phyloP scores from a whole-genome alignment of 225 moss, liverwort and hornwort genomes.

The Antitrichia curtipendula region DNA sequence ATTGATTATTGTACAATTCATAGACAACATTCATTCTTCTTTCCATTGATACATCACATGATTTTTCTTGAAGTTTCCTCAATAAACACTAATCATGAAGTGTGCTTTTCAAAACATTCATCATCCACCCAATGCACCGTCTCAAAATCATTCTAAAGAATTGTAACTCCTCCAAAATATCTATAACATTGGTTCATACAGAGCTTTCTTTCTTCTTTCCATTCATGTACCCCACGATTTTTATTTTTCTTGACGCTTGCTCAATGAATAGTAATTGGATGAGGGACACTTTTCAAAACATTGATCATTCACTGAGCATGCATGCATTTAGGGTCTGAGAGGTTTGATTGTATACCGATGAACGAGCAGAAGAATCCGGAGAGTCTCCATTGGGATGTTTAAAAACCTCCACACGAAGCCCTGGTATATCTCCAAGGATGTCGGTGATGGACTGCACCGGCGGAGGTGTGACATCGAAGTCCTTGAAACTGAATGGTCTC shows the following conservation, averaged over 20 bases:
- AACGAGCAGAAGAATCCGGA: constrained; percentile 39
- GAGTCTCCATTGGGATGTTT: constrained; percentile 49
- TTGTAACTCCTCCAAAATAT: neutral
- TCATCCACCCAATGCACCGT: neutral
- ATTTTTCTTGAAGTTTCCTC: neutral
- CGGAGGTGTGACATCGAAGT: constrained; percentile 59
- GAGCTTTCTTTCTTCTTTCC: neutral
- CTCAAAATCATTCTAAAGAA: neutral
- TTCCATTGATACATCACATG: neutral
- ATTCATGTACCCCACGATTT: too few species aligned
- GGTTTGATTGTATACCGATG: constrained; percentile 18
- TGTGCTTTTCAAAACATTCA: neutral
- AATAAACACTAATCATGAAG: neutral
- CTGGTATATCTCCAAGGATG: constrained; percentile 73
- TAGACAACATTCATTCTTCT: neutral
- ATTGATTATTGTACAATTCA: too few species aligned
- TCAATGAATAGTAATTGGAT: too few species aligned
- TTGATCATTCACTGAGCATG: neutral
- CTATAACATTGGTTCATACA: neutral
- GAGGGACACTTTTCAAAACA: too few species aligned
- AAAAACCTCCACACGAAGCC: constrained; percentile 63
- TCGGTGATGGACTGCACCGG: constrained; percentile 77
- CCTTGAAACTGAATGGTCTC: constrained; percentile 49
- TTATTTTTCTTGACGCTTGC: too few species aligned
- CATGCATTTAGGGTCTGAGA: neutral